Evolutionary conservation across 2,329 filamentous ascomycete species (phyloP), one percentile per base, ranked within the genome.

Genomic region (Xylogone sp.): DNA sequence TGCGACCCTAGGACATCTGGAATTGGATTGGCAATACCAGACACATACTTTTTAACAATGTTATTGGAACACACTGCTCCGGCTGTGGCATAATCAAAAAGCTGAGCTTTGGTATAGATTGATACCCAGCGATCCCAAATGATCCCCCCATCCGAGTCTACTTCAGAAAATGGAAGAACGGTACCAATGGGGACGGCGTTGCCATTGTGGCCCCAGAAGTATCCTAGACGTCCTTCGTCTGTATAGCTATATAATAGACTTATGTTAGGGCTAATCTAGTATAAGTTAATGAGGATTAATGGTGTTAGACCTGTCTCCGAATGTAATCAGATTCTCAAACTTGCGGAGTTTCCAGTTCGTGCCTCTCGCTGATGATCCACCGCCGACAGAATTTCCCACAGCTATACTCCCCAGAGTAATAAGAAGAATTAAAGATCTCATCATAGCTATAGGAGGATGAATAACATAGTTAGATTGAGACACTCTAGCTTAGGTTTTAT

Each of bases 31-130:
- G 78, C 69, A 63, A 84, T 80, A n/a, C 62, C 42, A 5, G 69
- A 52, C 49, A 80, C 73, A 27, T 65, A 71, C 9, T 84, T 78
- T 4, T 76, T 74, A 2, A 82, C 77, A 56, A 89, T 75, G 43
- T 79, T 65, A 67, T 88, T 87, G 19, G 83, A 86, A 69, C 86
- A 90, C 1, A 82, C 81, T 5, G 85, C 86, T 31, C 87, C 87
- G 39, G 72, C 73, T 50, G 90, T 81, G 43, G 87, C 87, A 66
- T 90, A 88, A 68, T 88, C 81, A 68, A 75, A 76, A 45, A 77
- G 71, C 12, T 68, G 76, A 9, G 75, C 73, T 1, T 77, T 76
- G 0, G 81, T 75, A 51, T 77, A 75, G 56, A 82, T 70, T n/a
- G 78, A 74, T 16, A 83, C 84, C 59, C 83, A 83, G 53, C 87